These are phyloP conservation scores for Rugonectria rugulosa DNA, from an alignment of 2,329 filamentous ascomycete genomes.

Conservation along the genomic window DNA sequence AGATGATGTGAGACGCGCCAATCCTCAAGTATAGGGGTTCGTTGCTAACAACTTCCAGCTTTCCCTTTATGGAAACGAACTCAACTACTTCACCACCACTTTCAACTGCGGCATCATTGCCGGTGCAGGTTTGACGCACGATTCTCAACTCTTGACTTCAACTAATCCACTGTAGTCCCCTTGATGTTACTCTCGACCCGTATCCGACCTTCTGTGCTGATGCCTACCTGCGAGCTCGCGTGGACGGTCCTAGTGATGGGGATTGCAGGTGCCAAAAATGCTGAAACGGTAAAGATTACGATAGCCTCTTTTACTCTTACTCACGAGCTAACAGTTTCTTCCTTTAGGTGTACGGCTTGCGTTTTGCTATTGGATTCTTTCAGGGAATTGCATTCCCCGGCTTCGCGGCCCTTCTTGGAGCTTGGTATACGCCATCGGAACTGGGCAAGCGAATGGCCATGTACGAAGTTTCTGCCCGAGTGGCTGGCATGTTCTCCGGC, in stretches of 20 bases:
- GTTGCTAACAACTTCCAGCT: constrained; percentile 9
- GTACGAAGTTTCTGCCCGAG: constrained; percentile 29
- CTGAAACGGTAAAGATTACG: constrained; percentile 26
- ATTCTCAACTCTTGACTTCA: not conserved
- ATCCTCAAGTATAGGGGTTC: no score
- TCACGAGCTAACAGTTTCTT: no score
- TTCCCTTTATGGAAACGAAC: constrained; percentile 19
- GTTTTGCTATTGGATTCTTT: constrained; percentile 43
- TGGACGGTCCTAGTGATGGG: constrained; percentile 36
- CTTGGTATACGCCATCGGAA: constrained; percentile 42
- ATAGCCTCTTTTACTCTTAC: no score
- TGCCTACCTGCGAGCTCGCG: constrained; percentile 40
- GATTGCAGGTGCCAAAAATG: constrained; percentile 37
- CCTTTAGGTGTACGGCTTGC: constrained; percentile 35
- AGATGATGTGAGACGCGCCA: constrained; percentile 12
- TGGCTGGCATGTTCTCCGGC: constrained; percentile 40
- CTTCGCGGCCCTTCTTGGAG: constrained; percentile 39
- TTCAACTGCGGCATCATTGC: constrained; percentile 26
- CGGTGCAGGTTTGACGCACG: constrained; percentile 5
- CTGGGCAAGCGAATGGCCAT: constrained; percentile 41
- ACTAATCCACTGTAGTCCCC: constrained; percentile 10
- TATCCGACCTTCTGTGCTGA: constrained; percentile 40
- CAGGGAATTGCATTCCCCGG: constrained; percentile 39
- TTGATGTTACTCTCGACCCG: constrained; percentile 20
- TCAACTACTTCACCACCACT: constrained; percentile 21